Conservation (phyloP, 2,329 filamentous ascomycete genomes). For the Achaetomium macrosporum region DNA sequence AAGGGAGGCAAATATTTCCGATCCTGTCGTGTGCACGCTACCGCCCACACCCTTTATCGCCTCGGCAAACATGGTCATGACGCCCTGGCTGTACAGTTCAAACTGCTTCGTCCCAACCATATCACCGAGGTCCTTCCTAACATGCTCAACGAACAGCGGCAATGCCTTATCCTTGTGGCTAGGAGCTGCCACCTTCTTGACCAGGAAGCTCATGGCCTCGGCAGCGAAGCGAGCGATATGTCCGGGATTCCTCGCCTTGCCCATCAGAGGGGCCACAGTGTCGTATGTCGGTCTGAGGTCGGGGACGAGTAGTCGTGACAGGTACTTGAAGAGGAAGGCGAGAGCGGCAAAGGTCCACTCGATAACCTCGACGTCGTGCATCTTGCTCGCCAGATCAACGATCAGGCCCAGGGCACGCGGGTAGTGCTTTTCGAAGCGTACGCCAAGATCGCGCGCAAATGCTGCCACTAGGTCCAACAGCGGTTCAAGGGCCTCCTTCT, state of each 20-base stretch:
- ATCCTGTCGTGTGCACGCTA: slow-evolving; percentile 54
- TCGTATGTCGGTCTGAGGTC: slow-evolving; percentile 80
- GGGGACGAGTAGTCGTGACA: slow-evolving; percentile 78
- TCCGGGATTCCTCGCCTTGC: slow-evolving; percentile 72
- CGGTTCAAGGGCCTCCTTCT: slow-evolving; percentile 77
- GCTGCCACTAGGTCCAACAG: slow-evolving; percentile 82
- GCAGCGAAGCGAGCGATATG: slow-evolving; percentile 91
- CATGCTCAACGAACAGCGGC: slow-evolving; percentile 63
- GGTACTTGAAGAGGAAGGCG: slow-evolving; percentile 95
- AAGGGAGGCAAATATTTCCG: slow-evolving; percentile 47
- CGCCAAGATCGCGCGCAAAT: slow-evolving; percentile 89
- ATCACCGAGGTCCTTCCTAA: slow-evolving; percentile 60
- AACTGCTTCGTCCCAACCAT: slow-evolving; percentile 51
- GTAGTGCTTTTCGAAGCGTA: slow-evolving; percentile 85
- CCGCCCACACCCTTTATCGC: slow-evolving; percentile 60
- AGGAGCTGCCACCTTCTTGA: slow-evolving; percentile 77
- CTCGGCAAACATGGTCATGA: slow-evolving; percentile 91
- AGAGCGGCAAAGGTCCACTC: slow-evolving; percentile 96
- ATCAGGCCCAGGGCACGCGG: slow-evolving; percentile 68
- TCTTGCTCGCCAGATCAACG: slow-evolving; percentile 68
- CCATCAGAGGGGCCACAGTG: slow-evolving; percentile 76
- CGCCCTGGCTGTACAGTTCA: slow-evolving; percentile 71
- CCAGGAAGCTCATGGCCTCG: slow-evolving; percentile 87
- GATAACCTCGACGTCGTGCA: slow-evolving; percentile 78
- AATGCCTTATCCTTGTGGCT: slow-evolving; percentile 72